Conservation (phyloP, 371 early-diverging fungal species). For the Lichtheimia ornata region DNA sequence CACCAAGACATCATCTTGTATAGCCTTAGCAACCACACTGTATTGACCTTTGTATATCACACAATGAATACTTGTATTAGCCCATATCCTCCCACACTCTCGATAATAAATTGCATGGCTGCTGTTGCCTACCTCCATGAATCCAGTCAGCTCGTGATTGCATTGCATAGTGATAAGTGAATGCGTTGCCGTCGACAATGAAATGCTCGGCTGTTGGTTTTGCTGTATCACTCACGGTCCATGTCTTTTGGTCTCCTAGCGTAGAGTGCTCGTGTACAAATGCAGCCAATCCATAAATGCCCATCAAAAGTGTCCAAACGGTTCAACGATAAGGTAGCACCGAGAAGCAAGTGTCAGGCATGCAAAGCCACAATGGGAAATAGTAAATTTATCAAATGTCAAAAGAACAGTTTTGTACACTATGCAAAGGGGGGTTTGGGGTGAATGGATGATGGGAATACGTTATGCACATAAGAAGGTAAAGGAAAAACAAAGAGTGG, state of each 20-base stretch:
- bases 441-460: not conserved
- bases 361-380: not conserved
- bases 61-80: not conserved
- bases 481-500: not conserved
- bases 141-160: constrained; percentile 50
- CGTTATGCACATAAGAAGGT: not conserved
- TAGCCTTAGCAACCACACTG: constrained; percentile 27
- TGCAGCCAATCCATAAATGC: constrained; percentile 38
- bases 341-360: not conserved
- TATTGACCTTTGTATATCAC: constrained; percentile 38
- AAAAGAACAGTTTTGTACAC: not conserved
- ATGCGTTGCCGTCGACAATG: constrained; percentile 64
- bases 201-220: constrained; percentile 25
- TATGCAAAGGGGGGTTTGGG: not conserved
- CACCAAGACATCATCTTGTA: constrained; percentile 29
- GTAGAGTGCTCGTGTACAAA: constrained; percentile 31
- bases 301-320: constrained; percentile 23
- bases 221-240: constrained; percentile 11
- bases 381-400: not conserved
- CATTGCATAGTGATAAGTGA: constrained; percentile 55
- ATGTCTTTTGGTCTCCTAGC: constrained; percentile 16
- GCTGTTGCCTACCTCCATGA: constrained; percentile 42
- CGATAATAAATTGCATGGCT: not conserved
- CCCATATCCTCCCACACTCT: not conserved
- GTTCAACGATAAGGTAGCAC: not conserved